A percentile compares a stretch with the other conserved stretches of the same genome.
Conservation (phyloP, 2,329 filamentous ascomycete genomes). For the Gaeumannomyces tritici region DNA sequence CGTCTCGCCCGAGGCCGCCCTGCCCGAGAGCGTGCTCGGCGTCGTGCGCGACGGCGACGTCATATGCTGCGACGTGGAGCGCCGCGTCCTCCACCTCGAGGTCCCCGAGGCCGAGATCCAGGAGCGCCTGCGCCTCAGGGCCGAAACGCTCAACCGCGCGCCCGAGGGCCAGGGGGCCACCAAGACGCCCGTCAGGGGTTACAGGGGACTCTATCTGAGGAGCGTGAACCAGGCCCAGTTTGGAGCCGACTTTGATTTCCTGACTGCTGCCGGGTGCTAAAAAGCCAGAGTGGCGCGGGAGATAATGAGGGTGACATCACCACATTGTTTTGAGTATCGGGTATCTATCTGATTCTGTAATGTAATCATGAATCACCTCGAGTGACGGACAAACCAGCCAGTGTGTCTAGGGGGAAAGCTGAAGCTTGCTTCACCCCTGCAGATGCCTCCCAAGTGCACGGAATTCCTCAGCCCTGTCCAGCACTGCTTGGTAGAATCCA, state of each 20-base stretch:
- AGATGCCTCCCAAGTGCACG: background rate
- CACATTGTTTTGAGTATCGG: slow-evolving; percentile 11
- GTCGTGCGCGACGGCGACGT: slow-evolving; percentile 67
- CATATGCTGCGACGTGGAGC: slow-evolving; percentile 68
- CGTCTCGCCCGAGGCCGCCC: slow-evolving; percentile 73
- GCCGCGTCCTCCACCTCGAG: slow-evolving; percentile 47
- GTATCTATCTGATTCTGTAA: slow-evolving; percentile 17
- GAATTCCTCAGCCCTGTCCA: background rate
- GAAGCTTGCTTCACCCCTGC: background rate
- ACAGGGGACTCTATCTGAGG: slow-evolving; percentile 48
- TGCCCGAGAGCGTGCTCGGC: slow-evolving; percentile 67
- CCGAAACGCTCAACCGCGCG: slow-evolving; percentile 15
- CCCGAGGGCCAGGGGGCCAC: background rate
- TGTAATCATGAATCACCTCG: slow-evolving; percentile 6
- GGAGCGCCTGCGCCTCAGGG: slow-evolving; percentile 39
- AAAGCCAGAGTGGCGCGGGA: background rate
- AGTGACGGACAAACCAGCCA: background rate
- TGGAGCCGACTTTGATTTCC: slow-evolving; percentile 53
- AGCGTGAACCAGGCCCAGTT: slow-evolving; percentile 49
- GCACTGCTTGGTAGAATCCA: background rate
- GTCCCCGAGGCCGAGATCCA: slow-evolving; percentile 62
- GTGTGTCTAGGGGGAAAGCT: background rate
- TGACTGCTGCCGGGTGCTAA: slow-evolving; percentile 32
- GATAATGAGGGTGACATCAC: background rate
- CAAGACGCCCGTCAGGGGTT: slow-evolving; percentile 34